A percentile compares a stretch with the other conserved stretches of the same genome.
Evolutionary conservation across 106 monocot species (phyloP).

Genomic region (Dioscorea zingiberensis): DNA sequence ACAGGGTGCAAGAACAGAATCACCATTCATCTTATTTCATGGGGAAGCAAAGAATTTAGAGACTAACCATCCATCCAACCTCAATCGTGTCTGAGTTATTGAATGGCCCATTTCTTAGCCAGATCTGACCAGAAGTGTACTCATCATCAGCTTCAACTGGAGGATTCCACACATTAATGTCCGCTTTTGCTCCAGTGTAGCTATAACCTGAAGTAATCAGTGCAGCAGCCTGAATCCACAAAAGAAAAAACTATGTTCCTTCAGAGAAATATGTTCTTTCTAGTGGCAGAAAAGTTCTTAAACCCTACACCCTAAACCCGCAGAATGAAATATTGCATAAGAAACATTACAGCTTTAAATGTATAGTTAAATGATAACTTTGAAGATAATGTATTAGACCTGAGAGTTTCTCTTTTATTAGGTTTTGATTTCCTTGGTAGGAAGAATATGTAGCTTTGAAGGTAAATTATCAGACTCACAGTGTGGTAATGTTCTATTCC

Average conservation of each 20-base stretch:
- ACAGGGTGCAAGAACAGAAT: background rate
- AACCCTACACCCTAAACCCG: too few species aligned
- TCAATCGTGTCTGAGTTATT: constrained; percentile 18
- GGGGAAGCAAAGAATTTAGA: background rate
- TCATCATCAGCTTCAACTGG: constrained; percentile 20
- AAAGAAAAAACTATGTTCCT: background rate
- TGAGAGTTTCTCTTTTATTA: too few species aligned
- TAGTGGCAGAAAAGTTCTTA: background rate
- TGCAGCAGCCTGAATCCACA: constrained; percentile 9
- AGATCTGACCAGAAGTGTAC: constrained; percentile 15
- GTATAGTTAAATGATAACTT: too few species aligned
- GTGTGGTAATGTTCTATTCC: background rate
- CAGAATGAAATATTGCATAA: too few species aligned
- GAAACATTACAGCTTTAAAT: too few species aligned
- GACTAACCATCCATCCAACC: constrained; percentile 31
- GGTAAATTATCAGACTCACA: background rate
- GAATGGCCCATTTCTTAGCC: constrained; percentile 15
- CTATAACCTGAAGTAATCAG: constrained; percentile 17
- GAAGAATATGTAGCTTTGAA: too few species aligned
- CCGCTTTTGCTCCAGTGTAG: constrained; percentile 23
- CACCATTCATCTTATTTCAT: constrained; percentile 25
- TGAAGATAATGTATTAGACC: too few species aligned
- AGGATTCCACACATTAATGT: constrained; percentile 26
- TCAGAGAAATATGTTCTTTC: background rate
- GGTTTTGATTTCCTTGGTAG: too few species aligned